Evolutionary conservation across 345 rosid genomes (phyloP).

Genomic region (Aegle marmelos): DNA sequence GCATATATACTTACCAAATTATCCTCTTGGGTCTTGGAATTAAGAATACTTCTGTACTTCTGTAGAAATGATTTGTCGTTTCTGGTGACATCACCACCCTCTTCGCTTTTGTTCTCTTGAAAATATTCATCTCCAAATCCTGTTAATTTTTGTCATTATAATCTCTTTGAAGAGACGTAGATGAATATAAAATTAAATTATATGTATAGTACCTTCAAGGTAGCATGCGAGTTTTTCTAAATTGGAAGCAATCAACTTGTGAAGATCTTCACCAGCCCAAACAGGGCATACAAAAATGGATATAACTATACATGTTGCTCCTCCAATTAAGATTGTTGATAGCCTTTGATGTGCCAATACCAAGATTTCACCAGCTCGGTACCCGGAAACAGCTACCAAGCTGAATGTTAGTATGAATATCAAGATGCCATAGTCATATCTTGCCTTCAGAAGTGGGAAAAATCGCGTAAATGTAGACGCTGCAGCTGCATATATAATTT

Average conservation of each 20-base stretch:
- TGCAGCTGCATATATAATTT: conserved; percentile 38
- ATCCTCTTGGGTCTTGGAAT: conserved; percentile 62
- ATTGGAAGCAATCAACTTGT: conserved; percentile 42
- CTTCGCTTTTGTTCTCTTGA: conserved; percentile 17
- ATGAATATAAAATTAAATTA: too few species aligned
- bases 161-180: neutral
- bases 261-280: conserved; percentile 82
- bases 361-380: conserved; percentile 49
- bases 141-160: conserved; percentile 16
- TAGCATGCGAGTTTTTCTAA: conserved; percentile 52
- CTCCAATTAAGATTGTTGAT: conserved; percentile 67
- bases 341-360: conserved; percentile 50
- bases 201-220: conserved; percentile 44
- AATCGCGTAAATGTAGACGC: conserved; percentile 67
- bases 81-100: conserved; percentile 18
- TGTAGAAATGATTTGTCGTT: conserved; percentile 36
- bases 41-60: conserved; percentile 51
- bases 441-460: conserved; percentile 67
- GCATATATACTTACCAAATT: conserved; percentile 40
- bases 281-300: conserved; percentile 56
- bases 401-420: conserved; percentile 80
- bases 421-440: conserved; percentile 79
- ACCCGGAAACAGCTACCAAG: conserved; percentile 72
- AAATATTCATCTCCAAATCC: conserved; percentile 67
- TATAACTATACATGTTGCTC: conserved; percentile 41